phyloP scores from a whole-genome alignment of 768 basidiomycete genomes.

The Collybia nuda region DNA sequence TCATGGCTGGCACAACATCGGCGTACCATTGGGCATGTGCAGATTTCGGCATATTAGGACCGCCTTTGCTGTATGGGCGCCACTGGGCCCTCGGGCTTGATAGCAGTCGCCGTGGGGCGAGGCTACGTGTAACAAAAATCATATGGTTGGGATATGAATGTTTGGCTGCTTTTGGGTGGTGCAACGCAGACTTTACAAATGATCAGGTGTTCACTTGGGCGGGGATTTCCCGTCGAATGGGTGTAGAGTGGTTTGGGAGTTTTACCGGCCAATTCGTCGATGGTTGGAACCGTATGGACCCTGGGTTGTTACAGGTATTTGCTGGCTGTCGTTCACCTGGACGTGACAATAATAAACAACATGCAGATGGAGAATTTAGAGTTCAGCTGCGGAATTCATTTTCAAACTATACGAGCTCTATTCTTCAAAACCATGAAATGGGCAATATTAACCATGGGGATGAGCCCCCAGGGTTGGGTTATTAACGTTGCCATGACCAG shows the following conservation, averaged over 20 bases:
- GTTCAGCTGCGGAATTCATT: no score
- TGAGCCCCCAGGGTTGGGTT: no score
- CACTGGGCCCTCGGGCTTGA: conserved; percentile 10
- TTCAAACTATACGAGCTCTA: no score
- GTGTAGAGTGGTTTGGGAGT: neutral
- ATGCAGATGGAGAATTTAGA: no score
- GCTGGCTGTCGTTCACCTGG: no score
- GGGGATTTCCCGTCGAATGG: conserved; percentile 11
- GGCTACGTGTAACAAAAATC: conserved; percentile 13
- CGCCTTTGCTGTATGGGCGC: conserved; percentile 14
- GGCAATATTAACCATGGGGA: no score
- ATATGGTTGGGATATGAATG: neutral
- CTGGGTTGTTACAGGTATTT: no score
- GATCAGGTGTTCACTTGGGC: conserved; percentile 14
- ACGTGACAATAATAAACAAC: no score
- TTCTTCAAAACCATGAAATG: no score
- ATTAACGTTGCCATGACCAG: no score
- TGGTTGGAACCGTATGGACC: neutral
- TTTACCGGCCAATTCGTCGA: neutral
- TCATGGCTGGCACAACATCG: conserved; percentile 70
- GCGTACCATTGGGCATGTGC: conserved; percentile 69
- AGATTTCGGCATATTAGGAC: conserved; percentile 29
- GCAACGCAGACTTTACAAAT: neutral
- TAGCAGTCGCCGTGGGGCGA: conserved; percentile 12
- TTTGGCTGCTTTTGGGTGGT: neutral